These are phyloP conservation scores for Aureobasidium namibiae DNA, from an alignment of 2,329 filamentous ascomycete genomes.

Conservation along the genomic window DNA sequence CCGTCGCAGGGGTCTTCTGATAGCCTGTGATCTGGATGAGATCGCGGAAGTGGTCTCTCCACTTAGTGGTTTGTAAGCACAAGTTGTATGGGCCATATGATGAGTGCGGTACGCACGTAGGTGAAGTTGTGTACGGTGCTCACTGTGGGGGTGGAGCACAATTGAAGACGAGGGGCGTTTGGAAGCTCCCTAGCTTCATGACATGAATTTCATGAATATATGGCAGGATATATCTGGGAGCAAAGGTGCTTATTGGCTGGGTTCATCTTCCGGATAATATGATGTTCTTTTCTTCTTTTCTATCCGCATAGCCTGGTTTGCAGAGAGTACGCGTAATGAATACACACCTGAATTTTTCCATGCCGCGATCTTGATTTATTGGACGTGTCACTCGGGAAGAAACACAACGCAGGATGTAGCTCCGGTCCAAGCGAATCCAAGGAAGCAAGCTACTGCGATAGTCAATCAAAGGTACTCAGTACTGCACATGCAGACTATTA, in stretches of 20 bases:
- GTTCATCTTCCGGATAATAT: neutral
- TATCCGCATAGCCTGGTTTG: neutral
- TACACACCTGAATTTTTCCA: neutral
- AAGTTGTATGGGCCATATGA: neutral
- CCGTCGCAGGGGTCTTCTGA: neutral
- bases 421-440: neutral
- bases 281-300: neutral
- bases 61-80: neutral
- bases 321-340: neutral
- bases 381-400: neutral
- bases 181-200: neutral
- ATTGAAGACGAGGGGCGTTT: neutral
- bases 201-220: slow-evolving; percentile 6
- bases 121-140: neutral
- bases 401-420: neutral
- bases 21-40: neutral
- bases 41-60: neutral
- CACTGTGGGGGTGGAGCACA: neutral
- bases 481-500: neutral
- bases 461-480: neutral
- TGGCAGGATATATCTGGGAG: neutral
- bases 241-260: neutral
- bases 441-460: neutral
- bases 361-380: neutral
- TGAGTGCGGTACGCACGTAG: neutral